phyloP scores from a whole-genome alignment of 208 protist species.

The Crithidia mellificae region DNA sequence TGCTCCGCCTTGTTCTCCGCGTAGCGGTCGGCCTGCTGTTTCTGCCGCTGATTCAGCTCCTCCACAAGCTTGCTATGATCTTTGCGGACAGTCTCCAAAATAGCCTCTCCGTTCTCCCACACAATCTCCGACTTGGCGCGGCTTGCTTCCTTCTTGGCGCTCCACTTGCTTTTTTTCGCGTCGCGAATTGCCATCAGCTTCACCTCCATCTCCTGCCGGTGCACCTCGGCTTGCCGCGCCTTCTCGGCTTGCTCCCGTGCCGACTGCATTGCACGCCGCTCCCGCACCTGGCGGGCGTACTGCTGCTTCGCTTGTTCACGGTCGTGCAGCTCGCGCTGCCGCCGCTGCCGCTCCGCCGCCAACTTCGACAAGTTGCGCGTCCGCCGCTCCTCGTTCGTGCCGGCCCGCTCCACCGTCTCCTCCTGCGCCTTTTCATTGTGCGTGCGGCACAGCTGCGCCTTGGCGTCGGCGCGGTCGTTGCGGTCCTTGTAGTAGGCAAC shows the following conservation, averaged over 20 bases:
- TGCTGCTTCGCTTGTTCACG: slow-evolving; percentile 40
- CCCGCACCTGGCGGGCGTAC: slow-evolving; percentile 36
- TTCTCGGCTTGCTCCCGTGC: slow-evolving; percentile 40
- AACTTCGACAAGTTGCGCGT: slow-evolving; percentile 43
- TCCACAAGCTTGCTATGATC: slow-evolving; percentile 51
- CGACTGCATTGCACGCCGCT: slow-evolving; percentile 30
- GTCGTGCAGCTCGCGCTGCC: slow-evolving; percentile 54
- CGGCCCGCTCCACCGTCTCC: slow-evolving; percentile 43
- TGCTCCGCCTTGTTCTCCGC: slow-evolving; percentile 51
- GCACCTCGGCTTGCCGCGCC: slow-evolving; percentile 32
- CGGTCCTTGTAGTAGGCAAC: slow-evolving; percentile 55
- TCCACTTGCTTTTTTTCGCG: slow-evolving; percentile 38
- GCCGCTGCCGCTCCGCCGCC: slow-evolving; percentile 42
- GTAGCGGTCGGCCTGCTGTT: slow-evolving; percentile 60
- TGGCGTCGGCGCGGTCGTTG: slow-evolving; percentile 48
- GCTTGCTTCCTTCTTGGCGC: slow-evolving; percentile 37
- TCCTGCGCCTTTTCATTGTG: slow-evolving; percentile 44
- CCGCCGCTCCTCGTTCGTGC: slow-evolving; percentile 51
- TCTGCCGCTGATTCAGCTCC: slow-evolving; percentile 56
- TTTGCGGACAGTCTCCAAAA: slow-evolving; percentile 40
- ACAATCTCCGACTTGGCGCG: slow-evolving; percentile 46
- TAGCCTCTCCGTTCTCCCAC: slow-evolving; percentile 47
- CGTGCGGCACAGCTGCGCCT: slow-evolving; percentile 43
- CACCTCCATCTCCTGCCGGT: slow-evolving; percentile 44
- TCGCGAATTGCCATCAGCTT: slow-evolving; percentile 54